A percentile compares a stretch with the other conserved stretches of the same genome.
These are phyloP conservation scores for Rhodosporidiobolus sp. DNA, from an alignment of 768 basidiomycete species.

Conservation along the genomic window DNA sequence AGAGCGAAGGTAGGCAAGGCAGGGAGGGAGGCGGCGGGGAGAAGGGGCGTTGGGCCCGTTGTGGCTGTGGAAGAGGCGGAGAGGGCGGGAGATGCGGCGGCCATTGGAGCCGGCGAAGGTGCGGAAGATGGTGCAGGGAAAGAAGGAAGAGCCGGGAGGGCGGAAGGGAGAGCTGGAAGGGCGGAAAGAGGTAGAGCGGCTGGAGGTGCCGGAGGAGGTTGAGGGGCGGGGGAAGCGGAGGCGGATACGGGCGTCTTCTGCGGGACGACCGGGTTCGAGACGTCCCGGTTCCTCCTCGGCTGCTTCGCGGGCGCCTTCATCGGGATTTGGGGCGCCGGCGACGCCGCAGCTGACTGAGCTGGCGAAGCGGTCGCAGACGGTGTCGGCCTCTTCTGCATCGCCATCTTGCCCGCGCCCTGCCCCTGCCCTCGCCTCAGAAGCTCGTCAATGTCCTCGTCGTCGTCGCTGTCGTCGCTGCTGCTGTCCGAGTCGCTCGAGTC, in stretches of 20 bases:
- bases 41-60: neutral
- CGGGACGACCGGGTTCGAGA: neutral
- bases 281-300: neutral
- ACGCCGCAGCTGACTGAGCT: neutral
- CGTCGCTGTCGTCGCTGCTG: constrained; percentile 7
- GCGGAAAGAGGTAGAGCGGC: neutral
- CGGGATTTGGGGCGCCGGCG: neutral
- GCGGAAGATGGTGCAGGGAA: neutral
- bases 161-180: neutral
- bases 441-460: constrained; percentile 2
- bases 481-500: constrained; percentile 5
- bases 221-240: neutral
- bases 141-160: neutral
- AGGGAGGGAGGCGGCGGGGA: neutral
- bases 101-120: too few species aligned
- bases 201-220: neutral
- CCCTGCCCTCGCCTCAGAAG: neutral
- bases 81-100: neutral
- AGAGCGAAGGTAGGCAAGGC: neutral
- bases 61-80: neutral
- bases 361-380: neutral
- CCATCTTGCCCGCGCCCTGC: neutral
- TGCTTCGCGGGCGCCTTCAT: constrained; percentile 1
- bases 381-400: neutral
- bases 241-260: neutral